Conservation (phyloP, 306 rosid species). For the Echinosophora koreensis region DNA sequence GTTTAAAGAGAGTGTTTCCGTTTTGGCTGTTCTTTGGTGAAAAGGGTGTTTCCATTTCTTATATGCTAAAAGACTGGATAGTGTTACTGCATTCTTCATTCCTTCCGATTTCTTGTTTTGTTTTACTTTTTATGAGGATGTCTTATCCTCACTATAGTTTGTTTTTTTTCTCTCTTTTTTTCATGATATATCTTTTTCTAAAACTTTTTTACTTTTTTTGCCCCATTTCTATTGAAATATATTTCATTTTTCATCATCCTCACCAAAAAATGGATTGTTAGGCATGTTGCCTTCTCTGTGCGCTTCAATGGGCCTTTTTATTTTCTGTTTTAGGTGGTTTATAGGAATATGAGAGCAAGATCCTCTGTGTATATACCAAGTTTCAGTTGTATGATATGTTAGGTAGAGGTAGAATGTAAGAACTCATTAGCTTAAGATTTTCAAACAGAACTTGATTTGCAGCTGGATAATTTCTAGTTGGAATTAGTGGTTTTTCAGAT, state of each 20-base stretch:
- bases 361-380: background rate
- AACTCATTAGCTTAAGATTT: background rate
- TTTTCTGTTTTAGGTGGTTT: background rate
- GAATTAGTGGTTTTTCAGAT: background rate
- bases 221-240: background rate
- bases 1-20: too few species aligned
- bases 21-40: too few species aligned
- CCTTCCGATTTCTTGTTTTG: too few species aligned
- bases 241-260: background rate
- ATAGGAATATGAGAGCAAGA: background rate
- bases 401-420: constrained; percentile 1
- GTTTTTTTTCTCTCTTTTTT: too few species aligned
- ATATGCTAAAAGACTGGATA: too few species aligned
- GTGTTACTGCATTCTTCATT: too few species aligned
- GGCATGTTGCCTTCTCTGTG: background rate
- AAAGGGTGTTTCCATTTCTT: too few species aligned
- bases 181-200: too few species aligned
- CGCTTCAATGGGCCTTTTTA: background rate
- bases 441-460: background rate
- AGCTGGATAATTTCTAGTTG: background rate
- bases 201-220: too few species aligned
- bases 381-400: background rate
- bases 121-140: too few species aligned
- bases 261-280: background rate
- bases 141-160: too few species aligned